These are phyloP conservation scores for Camillea tinctor DNA, from an alignment of 2,329 filamentous ascomycete genomes.

Conservation along the genomic window DNA sequence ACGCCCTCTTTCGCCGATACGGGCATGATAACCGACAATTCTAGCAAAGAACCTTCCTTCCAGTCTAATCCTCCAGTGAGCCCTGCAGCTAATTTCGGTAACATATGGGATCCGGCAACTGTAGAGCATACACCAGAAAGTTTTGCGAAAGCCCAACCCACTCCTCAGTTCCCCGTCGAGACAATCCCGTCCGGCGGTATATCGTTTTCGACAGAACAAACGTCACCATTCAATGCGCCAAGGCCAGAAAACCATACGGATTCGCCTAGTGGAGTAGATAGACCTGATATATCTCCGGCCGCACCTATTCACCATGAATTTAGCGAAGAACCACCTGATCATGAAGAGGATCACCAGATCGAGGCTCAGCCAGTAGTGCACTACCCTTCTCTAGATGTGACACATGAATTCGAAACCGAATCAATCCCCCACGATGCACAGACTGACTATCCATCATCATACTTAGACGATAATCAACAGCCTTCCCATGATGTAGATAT, in stretches of 20 bases:
- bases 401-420: conserved; percentile 11
- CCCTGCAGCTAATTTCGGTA: conserved; percentile 4
- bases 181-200: background rate
- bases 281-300: conserved; percentile 7
- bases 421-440: conserved; percentile 8
- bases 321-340: background rate
- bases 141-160: conserved; percentile 6
- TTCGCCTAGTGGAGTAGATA: conserved; percentile 6
- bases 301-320: conserved; percentile 6
- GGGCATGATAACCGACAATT: background rate
- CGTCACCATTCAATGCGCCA: background rate
- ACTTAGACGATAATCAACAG: conserved; percentile 17
- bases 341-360: conserved; percentile 8
- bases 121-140: conserved; percentile 4
- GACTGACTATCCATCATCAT: conserved; percentile 24
- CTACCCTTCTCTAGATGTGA: conserved; percentile 22
- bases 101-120: conserved; percentile 8
- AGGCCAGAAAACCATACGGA: conserved; percentile 6
- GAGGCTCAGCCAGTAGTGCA: conserved; percentile 3
- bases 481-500: conserved; percentile 9
- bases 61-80: conserved; percentile 4
- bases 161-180: background rate
- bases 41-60: conserved; percentile 7
- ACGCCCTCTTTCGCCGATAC: background rate
- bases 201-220: background rate